Evolutionary conservation across 2,329 filamentous ascomycete species (phyloP), one percentile per base, ranked within the genome.

Genomic region (Falciphora oryzae): DNA sequence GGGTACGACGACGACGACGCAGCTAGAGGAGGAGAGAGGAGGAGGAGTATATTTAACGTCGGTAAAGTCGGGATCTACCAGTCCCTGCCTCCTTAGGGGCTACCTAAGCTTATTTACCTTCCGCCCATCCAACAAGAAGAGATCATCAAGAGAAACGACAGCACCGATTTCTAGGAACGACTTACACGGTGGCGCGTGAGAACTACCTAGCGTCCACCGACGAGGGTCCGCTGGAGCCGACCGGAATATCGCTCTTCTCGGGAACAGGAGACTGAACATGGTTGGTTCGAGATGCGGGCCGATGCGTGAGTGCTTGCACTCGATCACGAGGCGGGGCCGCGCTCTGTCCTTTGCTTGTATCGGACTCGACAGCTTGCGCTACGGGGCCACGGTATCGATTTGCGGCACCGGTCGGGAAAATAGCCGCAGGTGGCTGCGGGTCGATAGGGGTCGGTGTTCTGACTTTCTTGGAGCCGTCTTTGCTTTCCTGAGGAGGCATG

Each of bases 131-230:
- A 53, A 53, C 22, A 53, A 50, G 4, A 22, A 25, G 44, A 53
- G 1, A 53, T n/a, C 44, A 53, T 53, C 44, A 53, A 53, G 44
- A 53, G 10, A 53, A 53, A 53, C 44, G 22, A 53, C 44, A 53
- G n/a, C 22, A 53, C 22, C 44, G n/a, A n/a, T 25, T n/a, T 53
- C 44, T 53, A 53, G 44, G 44, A 53, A 25, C 44, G 44, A 53
- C 25, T 57, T 62, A 57, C 61, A 62, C 57, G 61, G 61, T 57
- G 44, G 62, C 56, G 62, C 62, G 53, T 58, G 56, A 63, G 62
- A 56, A 63, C 50, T 63, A 63, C 62, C 62, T 63, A 63, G 62
- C n/a, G n/a, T n/a, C n/a, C n/a, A n/a, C n/a, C n/a, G n/a, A 62
- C n/a, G 28, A 32, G 4, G n/a, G n/a, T 22, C 7, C 16, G 13